phyloP scores from a whole-genome alignment of 495 filamentous ascomycete species.

The Bryoglossum gracile region DNA sequence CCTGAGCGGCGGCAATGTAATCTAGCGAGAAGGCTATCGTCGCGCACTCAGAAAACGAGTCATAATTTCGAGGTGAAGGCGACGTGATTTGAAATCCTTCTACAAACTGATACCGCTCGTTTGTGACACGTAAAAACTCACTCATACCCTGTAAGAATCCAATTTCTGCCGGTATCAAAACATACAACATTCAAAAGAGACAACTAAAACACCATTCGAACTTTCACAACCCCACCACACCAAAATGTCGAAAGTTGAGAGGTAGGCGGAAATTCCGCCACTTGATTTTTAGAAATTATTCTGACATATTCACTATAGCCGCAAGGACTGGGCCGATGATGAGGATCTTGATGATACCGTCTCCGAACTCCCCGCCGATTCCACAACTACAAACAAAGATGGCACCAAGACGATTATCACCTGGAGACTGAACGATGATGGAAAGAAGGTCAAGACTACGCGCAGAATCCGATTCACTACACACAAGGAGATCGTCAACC shows the following conservation, averaged over 20 bases:
- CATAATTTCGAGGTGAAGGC: no score
- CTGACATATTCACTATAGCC: slow-evolving; percentile 14
- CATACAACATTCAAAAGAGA: no score
- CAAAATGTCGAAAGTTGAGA: slow-evolving; percentile 27
- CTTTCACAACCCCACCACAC: no score
- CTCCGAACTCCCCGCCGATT: slow-evolving; percentile 70
- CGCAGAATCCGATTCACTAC: slow-evolving; percentile 86
- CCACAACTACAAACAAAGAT: slow-evolving; percentile 91
- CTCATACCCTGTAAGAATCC: no score
- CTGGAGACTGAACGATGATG: slow-evolving; percentile 84
- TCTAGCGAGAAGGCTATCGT: no score
- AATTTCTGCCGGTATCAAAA: no score
- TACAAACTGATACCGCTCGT: no score
- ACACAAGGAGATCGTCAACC: slow-evolving; percentile 87
- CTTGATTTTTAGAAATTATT: slow-evolving; percentile 1
- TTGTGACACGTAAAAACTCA: no score
- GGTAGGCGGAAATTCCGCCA: slow-evolving; percentile 9
- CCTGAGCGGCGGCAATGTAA: no score
- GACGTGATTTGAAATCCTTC: no score
- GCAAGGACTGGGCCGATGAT: slow-evolving; percentile 90
- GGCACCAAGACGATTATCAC: slow-evolving; percentile 92
- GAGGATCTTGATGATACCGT: slow-evolving; percentile 70
- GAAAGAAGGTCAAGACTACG: slow-evolving; percentile 93
- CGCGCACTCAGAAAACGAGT: no score
- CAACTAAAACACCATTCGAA: no score